A percentile compares a stretch with the other conserved stretches of the same genome.
Evolutionary conservation across 768 basidiomycete genomes (phyloP).

Genomic region (Mycena indigotica): DNA sequence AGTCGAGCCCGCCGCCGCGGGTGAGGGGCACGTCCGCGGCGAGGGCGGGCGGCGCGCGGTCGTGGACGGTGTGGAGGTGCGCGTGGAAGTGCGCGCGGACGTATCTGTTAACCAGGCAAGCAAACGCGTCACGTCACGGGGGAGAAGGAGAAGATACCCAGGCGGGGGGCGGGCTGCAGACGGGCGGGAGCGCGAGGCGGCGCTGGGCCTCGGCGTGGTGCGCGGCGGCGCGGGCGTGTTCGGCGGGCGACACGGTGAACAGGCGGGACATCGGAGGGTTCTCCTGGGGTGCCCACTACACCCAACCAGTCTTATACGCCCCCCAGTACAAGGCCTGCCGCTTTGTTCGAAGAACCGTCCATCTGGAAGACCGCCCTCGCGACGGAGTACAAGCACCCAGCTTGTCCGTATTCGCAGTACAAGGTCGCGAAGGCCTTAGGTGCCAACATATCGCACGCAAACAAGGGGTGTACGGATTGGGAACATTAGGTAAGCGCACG

Average conservation of each 20-base stretch:
- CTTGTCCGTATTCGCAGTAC: too few species aligned
- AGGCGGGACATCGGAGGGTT: slow-evolving; percentile 20
- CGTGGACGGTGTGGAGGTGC: slow-evolving; percentile 14
- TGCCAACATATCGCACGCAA: too few species aligned
- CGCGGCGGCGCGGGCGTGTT: slow-evolving; percentile 6
- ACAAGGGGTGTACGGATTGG: too few species aligned
- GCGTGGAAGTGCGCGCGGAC: slow-evolving; percentile 20
- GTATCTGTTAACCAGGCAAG: slow-evolving; percentile 5
- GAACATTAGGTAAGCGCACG: too few species aligned
- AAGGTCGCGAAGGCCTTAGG: too few species aligned
- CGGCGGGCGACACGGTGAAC: slow-evolving; percentile 19
- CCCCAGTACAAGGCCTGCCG: too few species aligned
- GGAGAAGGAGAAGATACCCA: slow-evolving; percentile 9
- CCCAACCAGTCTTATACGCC: too few species aligned
- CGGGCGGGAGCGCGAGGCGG: slow-evolving; percentile 14
- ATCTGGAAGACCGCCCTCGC: too few species aligned
- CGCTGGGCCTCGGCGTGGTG: slow-evolving; percentile 13
- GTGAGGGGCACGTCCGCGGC: slow-evolving; percentile 17
- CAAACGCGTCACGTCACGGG: neutral
- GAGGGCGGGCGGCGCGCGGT: slow-evolving; percentile 18
- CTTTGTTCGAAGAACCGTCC: too few species aligned
- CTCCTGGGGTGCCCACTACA: too few species aligned
- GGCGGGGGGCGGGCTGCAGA: slow-evolving; percentile 9
- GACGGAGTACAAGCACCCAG: too few species aligned
- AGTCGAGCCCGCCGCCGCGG: slow-evolving; percentile 17